Evolutionary conservation across 352 stramenopile genomes (phyloP), one percentile per base, ranked within the genome.

Genomic region (Phytophthora megakarya): DNA sequence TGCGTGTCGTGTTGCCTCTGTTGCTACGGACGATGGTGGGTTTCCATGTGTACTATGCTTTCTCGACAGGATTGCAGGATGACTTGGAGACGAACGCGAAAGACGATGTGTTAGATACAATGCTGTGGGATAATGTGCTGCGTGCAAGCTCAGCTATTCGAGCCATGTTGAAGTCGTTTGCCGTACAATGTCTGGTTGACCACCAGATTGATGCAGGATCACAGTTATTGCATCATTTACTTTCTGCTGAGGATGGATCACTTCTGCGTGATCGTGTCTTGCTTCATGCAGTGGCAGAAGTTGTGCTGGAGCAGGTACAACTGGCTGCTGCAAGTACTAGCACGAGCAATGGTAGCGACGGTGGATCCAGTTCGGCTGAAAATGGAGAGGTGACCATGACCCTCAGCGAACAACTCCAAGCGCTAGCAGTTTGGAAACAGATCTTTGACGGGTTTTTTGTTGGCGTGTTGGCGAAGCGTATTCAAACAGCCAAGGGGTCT

Each of bases 1-100:
- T 94, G 80, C 85, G 87, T 21, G 81, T 96, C 3, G 78, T 87
- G 13, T 56, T 96, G 19, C 87, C 87, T 19, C 68, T 94, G 19
- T 35, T 93, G 16, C 61, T 90, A 26, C 84, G 84, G 16, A 75
- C 75, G 0, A 92, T 93, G 79, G 61, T 76, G 1, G 58, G 64
- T 0, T 84, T 84, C 25, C 73, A 73, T 21, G 61, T 88, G 10
- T 75, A 79, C 15, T 81, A 74, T 57, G 56, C 62, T n/a, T 83
- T 85, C 43, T 56, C 76, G 4, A 32, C 51, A 21, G 60, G 42
- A 16, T 71, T 81, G 10, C 55, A 80, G 39, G 68, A 62, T 5
- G 76, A 88, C 19, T 51, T 69, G 6, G 78, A 76, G 46, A 42
- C 61, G 5, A 61, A 82, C 72, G 46, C 66, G 9, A 84, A 82